phyloP scores from a whole-genome alignment of 257 asterid genomes.

The Solanum rostratum region DNA sequence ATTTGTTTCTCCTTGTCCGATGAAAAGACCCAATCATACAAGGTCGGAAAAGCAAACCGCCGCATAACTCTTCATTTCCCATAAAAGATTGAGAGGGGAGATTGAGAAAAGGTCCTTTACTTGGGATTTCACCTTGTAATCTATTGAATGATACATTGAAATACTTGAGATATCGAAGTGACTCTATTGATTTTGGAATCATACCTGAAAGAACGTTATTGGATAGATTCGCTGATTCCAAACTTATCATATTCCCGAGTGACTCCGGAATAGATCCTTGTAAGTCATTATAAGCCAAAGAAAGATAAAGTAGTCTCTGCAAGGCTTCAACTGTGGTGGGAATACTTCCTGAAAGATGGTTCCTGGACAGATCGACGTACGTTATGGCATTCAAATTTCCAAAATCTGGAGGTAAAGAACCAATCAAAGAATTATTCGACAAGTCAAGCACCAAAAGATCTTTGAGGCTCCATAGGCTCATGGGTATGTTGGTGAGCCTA shows the following conservation, averaged over 20 bases:
- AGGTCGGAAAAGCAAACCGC: background rate
- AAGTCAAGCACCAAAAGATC: slow-evolving; percentile 11
- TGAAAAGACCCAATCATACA: background rate
- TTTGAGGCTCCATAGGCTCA: slow-evolving; percentile 16
- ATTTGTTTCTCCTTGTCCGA: background rate
- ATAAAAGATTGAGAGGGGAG: slow-evolving; percentile 13
- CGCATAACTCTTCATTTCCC: slow-evolving; percentile 15
- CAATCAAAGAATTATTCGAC: slow-evolving; percentile 20
- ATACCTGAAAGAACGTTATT: slow-evolving; percentile 15
- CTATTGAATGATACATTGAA: slow-evolving; percentile 19
- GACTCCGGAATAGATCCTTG: slow-evolving; percentile 29
- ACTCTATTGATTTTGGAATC: slow-evolving; percentile 18
- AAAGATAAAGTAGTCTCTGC: slow-evolving; percentile 6
- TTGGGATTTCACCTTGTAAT: slow-evolving; percentile 29
- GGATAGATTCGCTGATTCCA: slow-evolving; percentile 18
- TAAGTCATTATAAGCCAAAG: slow-evolving; percentile 18
- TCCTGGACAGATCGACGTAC: slow-evolving; percentile 14
- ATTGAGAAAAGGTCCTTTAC: slow-evolving; percentile 18
- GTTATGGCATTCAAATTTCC: slow-evolving; percentile 3
- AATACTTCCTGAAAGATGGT: slow-evolving; percentile 16
- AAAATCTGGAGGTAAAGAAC: slow-evolving; percentile 18
- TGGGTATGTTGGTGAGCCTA: slow-evolving; percentile 17
- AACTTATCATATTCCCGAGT: slow-evolving; percentile 18
- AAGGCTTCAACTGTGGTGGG: slow-evolving; percentile 17
- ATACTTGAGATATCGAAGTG: slow-evolving; percentile 3